These are phyloP conservation scores for Microdochium trichocladiopsis DNA, from an alignment of 2,329 filamentous ascomycete species.

Conservation along the genomic window DNA sequence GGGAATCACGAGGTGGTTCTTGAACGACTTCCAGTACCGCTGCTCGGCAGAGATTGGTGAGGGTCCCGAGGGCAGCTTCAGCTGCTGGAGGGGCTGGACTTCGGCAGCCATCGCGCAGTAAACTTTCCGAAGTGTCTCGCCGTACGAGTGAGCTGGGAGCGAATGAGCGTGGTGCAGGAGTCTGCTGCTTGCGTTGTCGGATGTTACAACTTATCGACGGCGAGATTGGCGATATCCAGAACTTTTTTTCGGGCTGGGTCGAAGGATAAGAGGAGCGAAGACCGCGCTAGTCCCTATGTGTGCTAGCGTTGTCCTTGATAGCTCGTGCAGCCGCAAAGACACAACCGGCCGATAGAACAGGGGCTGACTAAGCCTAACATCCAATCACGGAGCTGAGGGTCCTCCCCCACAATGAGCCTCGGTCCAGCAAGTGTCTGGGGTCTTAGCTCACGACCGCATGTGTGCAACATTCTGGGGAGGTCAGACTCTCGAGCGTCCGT, in stretches of 20 bases:
- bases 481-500: too few species aligned
- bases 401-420: background rate
- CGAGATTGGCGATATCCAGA: background rate
- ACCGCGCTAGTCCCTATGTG: background rate
- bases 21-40: conserved; percentile 93
- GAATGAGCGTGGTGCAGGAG: too few species aligned
- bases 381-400: background rate
- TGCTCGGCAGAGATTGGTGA: conserved; percentile 85
- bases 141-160: background rate
- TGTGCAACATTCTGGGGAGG: too few species aligned
- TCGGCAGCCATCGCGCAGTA: conserved; percentile 67
- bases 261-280: background rate
- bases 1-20: conserved; percentile 81
- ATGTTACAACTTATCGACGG: background rate
- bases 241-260: background rate
- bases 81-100: conserved; percentile 69
- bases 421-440: background rate
- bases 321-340: too few species aligned
- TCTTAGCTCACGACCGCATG: too few species aligned
- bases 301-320: background rate
- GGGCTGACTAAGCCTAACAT: too few species aligned
- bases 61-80: conserved; percentile 79
- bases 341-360: too few species aligned
- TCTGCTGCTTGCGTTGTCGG: too few species aligned
- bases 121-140: background rate